phyloP scores from a whole-genome alignment of 805 yeast species.

The Teunomyces cretensis region DNA sequence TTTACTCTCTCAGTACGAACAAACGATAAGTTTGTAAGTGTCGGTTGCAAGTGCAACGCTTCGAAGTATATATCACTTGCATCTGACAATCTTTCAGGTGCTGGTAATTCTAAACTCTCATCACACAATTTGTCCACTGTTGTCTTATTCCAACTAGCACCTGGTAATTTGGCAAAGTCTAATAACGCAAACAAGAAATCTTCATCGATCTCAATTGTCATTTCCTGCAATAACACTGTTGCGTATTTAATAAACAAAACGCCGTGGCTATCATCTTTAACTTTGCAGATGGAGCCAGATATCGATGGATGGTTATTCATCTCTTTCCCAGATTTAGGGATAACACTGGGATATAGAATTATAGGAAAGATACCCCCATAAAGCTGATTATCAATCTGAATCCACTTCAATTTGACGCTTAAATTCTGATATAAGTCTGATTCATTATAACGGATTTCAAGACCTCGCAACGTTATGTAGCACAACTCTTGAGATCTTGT shows the following conservation, averaged over 20 bases:
- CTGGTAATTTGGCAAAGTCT: slow-evolving; percentile 79
- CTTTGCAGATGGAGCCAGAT: slow-evolving; percentile 78
- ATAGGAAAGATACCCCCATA: slow-evolving; percentile 89
- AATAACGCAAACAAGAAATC: slow-evolving; percentile 81
- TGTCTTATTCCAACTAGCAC: slow-evolving; percentile 67
- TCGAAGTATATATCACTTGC: slow-evolving; percentile 87
- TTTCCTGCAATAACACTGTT: slow-evolving; percentile 82
- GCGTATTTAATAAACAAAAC: slow-evolving; percentile 89
- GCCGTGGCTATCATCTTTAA: slow-evolving; percentile 89
- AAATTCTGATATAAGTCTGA: slow-evolving; percentile 81
- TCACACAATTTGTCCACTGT: slow-evolving; percentile 57
- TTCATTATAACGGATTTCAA: slow-evolving; percentile 77
- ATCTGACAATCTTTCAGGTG: slow-evolving; percentile 55
- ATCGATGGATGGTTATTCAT: slow-evolving; percentile 88
- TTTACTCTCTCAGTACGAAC: slow-evolving; percentile 80
- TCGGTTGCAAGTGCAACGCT: slow-evolving; percentile 87
- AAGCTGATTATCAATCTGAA: slow-evolving; percentile 89
- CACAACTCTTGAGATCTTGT: slow-evolving; percentile 71
- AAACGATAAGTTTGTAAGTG: slow-evolving; percentile 84
- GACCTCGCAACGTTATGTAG: slow-evolving; percentile 77
- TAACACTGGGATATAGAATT: slow-evolving; percentile 81
- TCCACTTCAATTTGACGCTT: slow-evolving; percentile 84
- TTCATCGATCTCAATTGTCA: slow-evolving; percentile 91
- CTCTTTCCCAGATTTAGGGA: slow-evolving; percentile 81
- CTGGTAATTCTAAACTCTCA: slow-evolving; percentile 63